phyloP scores from a whole-genome alignment of 176 grass and related monocot species.

The Musa acuminata region DNA sequence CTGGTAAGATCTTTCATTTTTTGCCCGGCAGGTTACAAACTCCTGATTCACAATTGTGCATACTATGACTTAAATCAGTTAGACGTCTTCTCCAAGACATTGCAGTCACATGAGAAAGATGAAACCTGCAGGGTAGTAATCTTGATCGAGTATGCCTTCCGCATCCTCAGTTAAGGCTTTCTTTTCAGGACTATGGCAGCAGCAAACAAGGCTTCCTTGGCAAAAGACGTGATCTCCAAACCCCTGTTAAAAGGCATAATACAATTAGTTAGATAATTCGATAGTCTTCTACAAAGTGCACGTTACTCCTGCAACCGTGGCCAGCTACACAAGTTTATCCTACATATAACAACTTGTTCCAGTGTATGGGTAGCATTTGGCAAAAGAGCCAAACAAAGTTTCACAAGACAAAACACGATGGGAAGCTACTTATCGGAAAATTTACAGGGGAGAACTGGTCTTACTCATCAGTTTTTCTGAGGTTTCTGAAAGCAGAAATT shows the following conservation, averaged over 20 bases:
- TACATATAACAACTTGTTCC: not conserved
- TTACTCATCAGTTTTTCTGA: conserved; percentile 44
- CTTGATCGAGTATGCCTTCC: too few relatives aligned
- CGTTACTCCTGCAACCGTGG: too few relatives aligned
- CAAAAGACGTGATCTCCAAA: conserved; percentile 48
- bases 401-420: not conserved
- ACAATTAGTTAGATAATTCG: not conserved
- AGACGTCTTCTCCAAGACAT: not conserved
- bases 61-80: too few relatives aligned
- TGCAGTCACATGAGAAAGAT: not conserved
- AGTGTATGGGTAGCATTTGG: not conserved
- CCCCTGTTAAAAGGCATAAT: conserved; percentile 24
- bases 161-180: not conserved
- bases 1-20: too few relatives aligned
- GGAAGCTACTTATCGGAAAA: not conserved
- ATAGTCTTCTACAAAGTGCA: not conserved
- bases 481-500: conserved; percentile 55
- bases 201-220: conserved; percentile 68
- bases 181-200: conserved; percentile 33
- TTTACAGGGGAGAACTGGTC: conserved; percentile 7
- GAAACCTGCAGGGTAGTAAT: not conserved
- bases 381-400: not conserved
- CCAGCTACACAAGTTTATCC: too few relatives aligned
- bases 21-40: too few relatives aligned
- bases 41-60: too few relatives aligned